Evolutionary conservation across 1,284 basidiomycete species (phyloP).

Genomic region (Polyporus tsugae): DNA sequence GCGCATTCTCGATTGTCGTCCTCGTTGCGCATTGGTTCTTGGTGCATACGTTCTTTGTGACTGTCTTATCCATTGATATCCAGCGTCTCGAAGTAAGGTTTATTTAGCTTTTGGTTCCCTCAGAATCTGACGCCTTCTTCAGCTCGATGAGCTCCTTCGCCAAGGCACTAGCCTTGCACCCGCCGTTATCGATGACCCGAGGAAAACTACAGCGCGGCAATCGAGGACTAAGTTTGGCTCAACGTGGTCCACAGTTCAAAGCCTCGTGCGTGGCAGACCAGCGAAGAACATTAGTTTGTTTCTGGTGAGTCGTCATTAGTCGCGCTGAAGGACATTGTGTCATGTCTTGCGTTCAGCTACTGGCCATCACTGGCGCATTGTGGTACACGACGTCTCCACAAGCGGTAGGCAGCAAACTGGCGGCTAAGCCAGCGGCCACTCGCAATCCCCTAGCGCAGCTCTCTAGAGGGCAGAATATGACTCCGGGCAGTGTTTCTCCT

Average conservation of each 20-base stretch:
- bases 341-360: conserved; percentile 54
- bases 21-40: conserved; percentile 97
- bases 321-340: conserved; percentile 17
- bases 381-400: conserved; percentile 72
- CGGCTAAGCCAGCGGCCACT: conserved; percentile 34
- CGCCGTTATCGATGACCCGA: conserved; percentile 40
- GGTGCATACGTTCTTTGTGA: conserved; percentile 91
- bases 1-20: conserved; percentile 92
- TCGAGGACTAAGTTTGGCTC: conserved; percentile 55
- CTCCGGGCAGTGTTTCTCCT: conserved; percentile 47
- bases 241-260: conserved; percentile 52
- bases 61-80: conserved; percentile 90
- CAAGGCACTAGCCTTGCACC: conserved; percentile 66
- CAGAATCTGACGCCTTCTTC: conserved; percentile 14
- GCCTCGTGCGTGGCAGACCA: conserved; percentile 73
- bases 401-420: conserved; percentile 47
- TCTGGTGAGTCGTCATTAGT: conserved; percentile 55
- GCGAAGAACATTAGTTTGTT: conserved; percentile 84
- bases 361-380: conserved; percentile 76
- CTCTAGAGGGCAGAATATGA: conserved; percentile 37
- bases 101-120: not conserved
- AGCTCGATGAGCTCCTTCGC: conserved; percentile 82
- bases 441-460: conserved; percentile 48
- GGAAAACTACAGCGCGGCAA: conserved; percentile 44
- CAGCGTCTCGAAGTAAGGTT: conserved; percentile 81